Evolutionary conservation across 805 yeast genomes (phyloP).

Genomic region (Clavispora carvajalis): DNA sequence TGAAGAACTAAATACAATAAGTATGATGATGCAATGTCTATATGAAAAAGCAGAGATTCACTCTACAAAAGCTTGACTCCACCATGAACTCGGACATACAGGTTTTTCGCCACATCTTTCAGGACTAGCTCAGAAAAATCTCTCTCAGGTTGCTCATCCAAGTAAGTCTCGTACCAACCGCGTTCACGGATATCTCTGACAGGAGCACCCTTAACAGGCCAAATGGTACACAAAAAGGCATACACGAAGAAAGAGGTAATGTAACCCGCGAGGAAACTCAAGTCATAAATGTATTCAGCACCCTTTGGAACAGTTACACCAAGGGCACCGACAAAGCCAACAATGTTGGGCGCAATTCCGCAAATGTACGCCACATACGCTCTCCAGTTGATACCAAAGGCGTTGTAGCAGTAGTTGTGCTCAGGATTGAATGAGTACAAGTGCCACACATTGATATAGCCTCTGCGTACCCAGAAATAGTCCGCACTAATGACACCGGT

Average conservation of each 20-base stretch:
- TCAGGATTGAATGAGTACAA: constrained; percentile 27
- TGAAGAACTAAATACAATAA: neutral
- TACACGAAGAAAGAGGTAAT: neutral
- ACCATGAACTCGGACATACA: constrained; percentile 1
- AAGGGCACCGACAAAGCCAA: constrained; percentile 1
- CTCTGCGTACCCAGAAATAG: constrained; percentile 33
- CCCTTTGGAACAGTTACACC: constrained; percentile 1
- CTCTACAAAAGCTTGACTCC: neutral
- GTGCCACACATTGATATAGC: constrained; percentile 35
- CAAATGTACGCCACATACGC: constrained; percentile 12
- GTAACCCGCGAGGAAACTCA: constrained; percentile 2
- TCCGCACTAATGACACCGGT: constrained; percentile 1
- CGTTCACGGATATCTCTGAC: neutral
- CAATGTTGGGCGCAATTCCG: constrained; percentile 1
- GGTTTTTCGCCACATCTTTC: neutral
- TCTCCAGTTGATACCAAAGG: constrained; percentile 40
- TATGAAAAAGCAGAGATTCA: neutral
- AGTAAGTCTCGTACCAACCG: constrained; percentile 1
- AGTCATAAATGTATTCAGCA: neutral
- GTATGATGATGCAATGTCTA: neutral
- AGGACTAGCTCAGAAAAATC: neutral
- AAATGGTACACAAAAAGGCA: neutral
- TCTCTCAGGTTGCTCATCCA: neutral
- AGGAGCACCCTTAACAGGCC: neutral
- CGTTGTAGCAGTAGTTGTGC: constrained; percentile 38